Percentiles rank a stretch among this genome's conserved stretches.
phyloP scores from a whole-genome alignment of 495 filamentous ascomycete genomes.

The Mycothermus thermophilus region DNA sequence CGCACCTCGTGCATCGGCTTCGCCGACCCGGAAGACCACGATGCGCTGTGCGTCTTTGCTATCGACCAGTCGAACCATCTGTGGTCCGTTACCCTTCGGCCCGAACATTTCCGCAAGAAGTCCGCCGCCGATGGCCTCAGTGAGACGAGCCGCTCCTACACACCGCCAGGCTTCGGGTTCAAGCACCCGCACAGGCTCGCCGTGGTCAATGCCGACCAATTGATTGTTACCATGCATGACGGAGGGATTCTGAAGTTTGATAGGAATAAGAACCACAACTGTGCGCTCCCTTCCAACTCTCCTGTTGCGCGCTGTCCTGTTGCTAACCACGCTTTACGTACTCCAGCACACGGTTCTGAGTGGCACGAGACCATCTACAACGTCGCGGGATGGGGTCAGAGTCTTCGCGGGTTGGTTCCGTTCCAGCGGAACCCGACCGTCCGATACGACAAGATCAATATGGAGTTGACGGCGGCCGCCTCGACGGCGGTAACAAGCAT shows the following conservation, averaged over 20 bases:
- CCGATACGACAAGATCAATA: constrained; percentile 46
- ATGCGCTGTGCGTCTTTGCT: constrained; percentile 65
- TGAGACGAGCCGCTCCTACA: constrained; percentile 63
- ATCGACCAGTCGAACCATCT: constrained; percentile 66
- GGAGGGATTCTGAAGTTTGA: constrained; percentile 66
- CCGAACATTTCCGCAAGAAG: constrained; percentile 61
- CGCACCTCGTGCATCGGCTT: constrained; percentile 63
- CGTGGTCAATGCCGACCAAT: constrained; percentile 52
- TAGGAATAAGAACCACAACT: constrained; percentile 49
- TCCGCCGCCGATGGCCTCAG: constrained; percentile 53
- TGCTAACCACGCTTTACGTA: background rate
- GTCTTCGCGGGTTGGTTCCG: constrained; percentile 54
- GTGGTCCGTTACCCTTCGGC: constrained; percentile 63
- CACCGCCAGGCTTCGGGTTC: constrained; percentile 58
- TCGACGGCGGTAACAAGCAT: constrained; percentile 42
- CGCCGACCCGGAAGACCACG: constrained; percentile 62
- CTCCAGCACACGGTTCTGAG: constrained; percentile 26
- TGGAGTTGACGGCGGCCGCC: constrained; percentile 50
- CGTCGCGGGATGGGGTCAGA: constrained; percentile 62
- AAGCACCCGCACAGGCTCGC: constrained; percentile 70
- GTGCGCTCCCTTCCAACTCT: constrained; percentile 29
- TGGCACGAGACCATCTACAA: constrained; percentile 74
- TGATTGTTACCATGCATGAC: constrained; percentile 71
- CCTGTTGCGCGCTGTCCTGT: background rate
- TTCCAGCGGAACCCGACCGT: constrained; percentile 55